These are phyloP conservation scores for Ceratopteris richardii DNA, from an alignment of 75 land plant species.

Conservation along the genomic window DNA sequence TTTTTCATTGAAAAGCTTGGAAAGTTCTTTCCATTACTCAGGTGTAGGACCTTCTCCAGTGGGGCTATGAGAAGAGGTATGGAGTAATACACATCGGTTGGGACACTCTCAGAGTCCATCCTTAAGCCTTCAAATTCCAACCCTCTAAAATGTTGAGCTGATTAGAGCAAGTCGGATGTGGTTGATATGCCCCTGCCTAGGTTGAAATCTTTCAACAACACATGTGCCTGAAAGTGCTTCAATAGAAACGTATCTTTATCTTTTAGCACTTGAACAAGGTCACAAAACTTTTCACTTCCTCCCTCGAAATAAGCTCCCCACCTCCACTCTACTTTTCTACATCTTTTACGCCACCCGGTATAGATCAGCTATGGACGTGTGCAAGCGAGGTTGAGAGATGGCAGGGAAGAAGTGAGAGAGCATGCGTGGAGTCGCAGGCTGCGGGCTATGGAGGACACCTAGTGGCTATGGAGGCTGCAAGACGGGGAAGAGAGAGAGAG, in stretches of 20 bases:
- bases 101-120: conserved; percentile 88
- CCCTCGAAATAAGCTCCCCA: conserved; percentile 67
- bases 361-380: too few species aligned
- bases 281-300: conserved; percentile 62
- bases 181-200: conserved; percentile 75
- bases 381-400: too few species aligned
- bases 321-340: conserved; percentile 77
- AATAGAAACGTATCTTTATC: conserved; percentile 67
- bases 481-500: too few species aligned
- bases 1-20: conserved; percentile 73
- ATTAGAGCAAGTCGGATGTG: conserved; percentile 88
- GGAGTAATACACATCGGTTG: conserved; percentile 77
- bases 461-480: too few species aligned
- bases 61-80: conserved; percentile 97
- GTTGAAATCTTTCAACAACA: conserved; percentile 77
- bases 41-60: conserved; percentile 95
- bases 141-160: conserved; percentile 92
- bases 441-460: conserved; percentile 69
- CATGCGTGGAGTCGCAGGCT: conserved; percentile 76
- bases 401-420: too few species aligned
- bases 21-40: conserved; percentile 90
- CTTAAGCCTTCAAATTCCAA: conserved; percentile 71
- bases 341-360: too few species aligned
- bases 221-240: conserved; percentile 95
- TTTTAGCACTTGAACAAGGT: conserved; percentile 65